These are phyloP conservation scores for Nemania serpens DNA, from an alignment of 2,329 filamentous ascomycete species.

Conservation along the genomic window DNA sequence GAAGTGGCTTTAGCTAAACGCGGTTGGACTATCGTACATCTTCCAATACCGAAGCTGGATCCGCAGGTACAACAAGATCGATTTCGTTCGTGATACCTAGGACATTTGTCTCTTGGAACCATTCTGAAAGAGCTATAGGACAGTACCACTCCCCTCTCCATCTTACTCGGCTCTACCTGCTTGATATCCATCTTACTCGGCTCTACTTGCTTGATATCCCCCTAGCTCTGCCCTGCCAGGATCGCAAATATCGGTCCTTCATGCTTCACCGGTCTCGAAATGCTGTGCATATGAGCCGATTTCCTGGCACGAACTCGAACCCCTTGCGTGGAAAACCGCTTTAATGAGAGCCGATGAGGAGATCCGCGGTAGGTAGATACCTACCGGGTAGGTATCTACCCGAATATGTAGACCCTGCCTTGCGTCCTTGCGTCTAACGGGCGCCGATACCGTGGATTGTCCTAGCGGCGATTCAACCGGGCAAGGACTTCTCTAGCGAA, in stretches of 20 bases:
- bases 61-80: too few relatives aligned
- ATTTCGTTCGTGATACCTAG: too few relatives aligned
- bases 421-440: too few relatives aligned
- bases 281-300: not conserved
- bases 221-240: not conserved
- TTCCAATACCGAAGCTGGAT: too few relatives aligned
- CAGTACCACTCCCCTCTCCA: not conserved
- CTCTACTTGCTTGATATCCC: not conserved
- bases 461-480: too few relatives aligned
- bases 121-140: not conserved
- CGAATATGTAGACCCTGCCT: too few relatives aligned
- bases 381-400: too few relatives aligned
- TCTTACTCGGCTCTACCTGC: not conserved
- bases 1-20: too few relatives aligned
- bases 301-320: not conserved
- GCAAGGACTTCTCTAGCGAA: too few relatives aligned
- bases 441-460: too few relatives aligned
- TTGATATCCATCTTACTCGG: not conserved
- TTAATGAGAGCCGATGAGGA: not conserved
- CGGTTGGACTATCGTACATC: too few relatives aligned
- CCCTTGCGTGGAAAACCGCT: not conserved
- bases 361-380: not conserved
- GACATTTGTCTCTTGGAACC: too few relatives aligned
- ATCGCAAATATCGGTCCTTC: not conserved
- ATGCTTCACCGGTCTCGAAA: not conserved